Conservation (phyloP, 2,329 filamentous ascomycete species). For the Rasamsonia emersonii region DNA sequence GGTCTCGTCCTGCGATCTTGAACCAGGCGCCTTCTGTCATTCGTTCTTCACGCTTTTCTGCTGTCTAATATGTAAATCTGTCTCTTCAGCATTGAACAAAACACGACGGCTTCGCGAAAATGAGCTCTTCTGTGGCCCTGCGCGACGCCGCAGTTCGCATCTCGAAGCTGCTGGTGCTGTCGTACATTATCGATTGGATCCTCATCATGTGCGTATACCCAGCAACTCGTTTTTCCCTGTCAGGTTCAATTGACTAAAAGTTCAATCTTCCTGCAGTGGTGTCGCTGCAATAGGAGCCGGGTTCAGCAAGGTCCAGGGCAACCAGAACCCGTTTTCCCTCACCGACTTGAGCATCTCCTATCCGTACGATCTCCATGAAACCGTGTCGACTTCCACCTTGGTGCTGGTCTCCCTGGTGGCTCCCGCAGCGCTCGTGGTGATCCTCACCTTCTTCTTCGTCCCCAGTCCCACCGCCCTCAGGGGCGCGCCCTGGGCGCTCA, state of each 20-base stretch:
- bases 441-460: conserved; percentile 61
- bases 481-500: conserved; percentile 53
- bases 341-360: conserved; percentile 71
- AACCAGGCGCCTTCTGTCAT: too few species aligned
- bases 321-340: conserved; percentile 62
- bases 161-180: conserved; percentile 49
- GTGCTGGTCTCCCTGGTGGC: conserved; percentile 54
- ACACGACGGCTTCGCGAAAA: too few species aligned
- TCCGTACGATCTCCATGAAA: conserved; percentile 62
- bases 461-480: conserved; percentile 61
- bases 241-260: conserved; percentile 13
- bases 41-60: too few species aligned
- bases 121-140: too few species aligned
- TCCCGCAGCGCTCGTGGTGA: conserved; percentile 59
- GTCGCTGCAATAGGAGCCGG: conserved; percentile 52
- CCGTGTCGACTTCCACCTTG: conserved; percentile 59
- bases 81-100: too few species aligned
- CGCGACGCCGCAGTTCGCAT: conserved; percentile 11
- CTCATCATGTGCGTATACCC: conserved; percentile 44
- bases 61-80: too few species aligned
- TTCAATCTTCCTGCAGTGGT: conserved; percentile 28
- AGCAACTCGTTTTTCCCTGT: background rate
- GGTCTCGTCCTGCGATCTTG: too few species aligned
- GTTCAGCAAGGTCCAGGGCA: conserved; percentile 54
- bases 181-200: conserved; percentile 68